These are phyloP conservation scores for Bolboschoenoplectus hybrid DNA, from an alignment of 202 grass and related monocot species.

Conservation along the genomic window DNA sequence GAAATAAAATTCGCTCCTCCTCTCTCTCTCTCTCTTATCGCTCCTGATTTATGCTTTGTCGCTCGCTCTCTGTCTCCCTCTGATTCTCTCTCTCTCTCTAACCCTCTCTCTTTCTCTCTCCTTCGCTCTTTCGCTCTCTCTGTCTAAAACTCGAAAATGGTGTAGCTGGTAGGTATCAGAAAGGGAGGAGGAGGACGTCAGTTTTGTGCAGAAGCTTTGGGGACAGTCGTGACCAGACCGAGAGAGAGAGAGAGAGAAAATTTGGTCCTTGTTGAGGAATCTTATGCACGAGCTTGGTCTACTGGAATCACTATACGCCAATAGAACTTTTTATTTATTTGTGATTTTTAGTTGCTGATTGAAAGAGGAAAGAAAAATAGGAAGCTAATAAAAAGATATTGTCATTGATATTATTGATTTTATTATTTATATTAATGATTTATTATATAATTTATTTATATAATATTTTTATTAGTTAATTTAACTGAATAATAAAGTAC, in stretches of 20 bases:
- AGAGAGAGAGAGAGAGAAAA: constrained; percentile 35
- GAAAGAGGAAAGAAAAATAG: not conserved
- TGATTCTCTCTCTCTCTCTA: not conserved
- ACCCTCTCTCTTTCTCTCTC: not conserved
- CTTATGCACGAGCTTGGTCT: constrained; percentile 7
- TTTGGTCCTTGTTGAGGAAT: constrained; percentile 9
- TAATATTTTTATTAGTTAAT: too few species aligned
- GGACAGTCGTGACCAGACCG: constrained; percentile 45
- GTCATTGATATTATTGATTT: too few species aligned
- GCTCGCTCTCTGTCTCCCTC: constrained; percentile 8
- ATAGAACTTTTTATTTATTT: not conserved
- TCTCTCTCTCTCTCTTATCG: constrained; percentile 20
- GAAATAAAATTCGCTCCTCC: constrained; percentile 7
- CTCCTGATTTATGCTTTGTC: constrained; percentile 2
- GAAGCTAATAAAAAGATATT: not conserved
- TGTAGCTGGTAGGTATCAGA: constrained; percentile 28
- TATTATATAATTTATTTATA: too few species aligned
- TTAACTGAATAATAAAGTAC: too few species aligned
- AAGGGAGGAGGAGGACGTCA: constrained; percentile 30
- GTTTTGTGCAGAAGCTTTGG: constrained; percentile 48
- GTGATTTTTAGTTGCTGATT: not conserved
- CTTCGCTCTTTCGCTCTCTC: not conserved
- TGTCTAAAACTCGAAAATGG: constrained; percentile 24
- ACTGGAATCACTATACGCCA: constrained; percentile 1
- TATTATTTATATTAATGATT: too few species aligned